These are phyloP conservation scores for Eucalyptus rudis DNA, from an alignment of 345 rosid species.

Conservation along the genomic window DNA sequence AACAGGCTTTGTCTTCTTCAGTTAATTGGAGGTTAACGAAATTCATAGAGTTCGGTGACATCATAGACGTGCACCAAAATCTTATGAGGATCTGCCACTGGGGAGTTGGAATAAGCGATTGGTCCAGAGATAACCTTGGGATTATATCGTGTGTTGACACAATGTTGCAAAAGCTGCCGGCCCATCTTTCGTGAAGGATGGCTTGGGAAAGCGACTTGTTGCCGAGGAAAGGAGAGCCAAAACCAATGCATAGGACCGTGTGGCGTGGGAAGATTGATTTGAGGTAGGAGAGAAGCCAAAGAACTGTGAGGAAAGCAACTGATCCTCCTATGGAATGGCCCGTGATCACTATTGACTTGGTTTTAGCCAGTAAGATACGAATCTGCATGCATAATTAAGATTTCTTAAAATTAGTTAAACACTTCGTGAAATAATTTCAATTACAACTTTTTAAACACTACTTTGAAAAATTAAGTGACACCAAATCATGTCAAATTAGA, in stretches of 20 bases:
- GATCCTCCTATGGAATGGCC: constrained; percentile 81
- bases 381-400: constrained; percentile 14
- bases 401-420: too few species aligned
- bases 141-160: constrained; percentile 45
- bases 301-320: constrained; percentile 46
- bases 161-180: constrained; percentile 61
- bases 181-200: constrained; percentile 45
- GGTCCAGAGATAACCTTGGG: constrained; percentile 40
- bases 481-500: too few species aligned
- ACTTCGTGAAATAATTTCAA: background rate
- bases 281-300: constrained; percentile 47
- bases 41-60: background rate
- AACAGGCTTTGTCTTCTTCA: background rate
- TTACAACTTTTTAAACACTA: background rate
- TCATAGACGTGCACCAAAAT: background rate
- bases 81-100: constrained; percentile 9
- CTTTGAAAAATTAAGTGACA: too few species aligned
- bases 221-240: constrained; percentile 75
- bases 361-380: background rate
- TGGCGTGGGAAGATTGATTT: constrained; percentile 1
- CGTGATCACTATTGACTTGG: constrained; percentile 48
- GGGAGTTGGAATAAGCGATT: background rate
- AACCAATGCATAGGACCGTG: constrained; percentile 60
- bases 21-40: accelerated
- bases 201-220: constrained; percentile 44